Evolutionary conservation across 805 yeast species (phyloP).

Genomic region (Candida yuanshanica): DNA sequence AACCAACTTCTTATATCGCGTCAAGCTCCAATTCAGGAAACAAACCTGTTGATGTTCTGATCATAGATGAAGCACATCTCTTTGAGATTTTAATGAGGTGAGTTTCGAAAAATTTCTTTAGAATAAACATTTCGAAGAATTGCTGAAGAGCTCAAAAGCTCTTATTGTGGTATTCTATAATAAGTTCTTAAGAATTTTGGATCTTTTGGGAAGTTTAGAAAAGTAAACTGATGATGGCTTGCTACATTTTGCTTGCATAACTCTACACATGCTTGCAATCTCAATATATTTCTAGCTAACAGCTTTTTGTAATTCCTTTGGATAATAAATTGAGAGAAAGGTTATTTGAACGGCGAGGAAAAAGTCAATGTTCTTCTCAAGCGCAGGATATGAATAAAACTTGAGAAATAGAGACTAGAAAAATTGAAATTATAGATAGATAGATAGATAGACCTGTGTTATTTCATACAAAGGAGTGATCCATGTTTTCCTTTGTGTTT

Average conservation of each 20-base stretch:
- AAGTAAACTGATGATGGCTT: too few relatives aligned
- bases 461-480: too few relatives aligned
- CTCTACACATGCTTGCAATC: too few relatives aligned
- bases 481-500: too few relatives aligned
- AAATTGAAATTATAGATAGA: too few relatives aligned
- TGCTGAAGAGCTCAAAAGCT: slow-evolving; percentile 33
- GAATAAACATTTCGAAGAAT: slow-evolving; percentile 37
- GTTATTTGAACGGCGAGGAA: neutral
- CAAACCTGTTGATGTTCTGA: neutral
- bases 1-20: slow-evolving; percentile 39
- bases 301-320: slow-evolving; percentile 18
- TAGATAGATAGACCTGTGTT: too few relatives aligned
- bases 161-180: slow-evolving; percentile 40
- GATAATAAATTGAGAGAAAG: neutral
- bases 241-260: too few relatives aligned
- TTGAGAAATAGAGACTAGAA: too few relatives aligned
- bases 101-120: slow-evolving; percentile 40
- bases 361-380: neutral
- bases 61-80: neutral
- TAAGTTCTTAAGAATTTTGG: neutral
- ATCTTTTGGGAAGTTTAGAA: neutral
- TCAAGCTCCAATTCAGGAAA: slow-evolving; percentile 33
- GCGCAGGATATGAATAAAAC: too few relatives aligned
- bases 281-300: too few relatives aligned
- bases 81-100: neutral